phyloP scores from a whole-genome alignment of 2,329 filamentous ascomycete species.

The Juglanconis oblonga region DNA sequence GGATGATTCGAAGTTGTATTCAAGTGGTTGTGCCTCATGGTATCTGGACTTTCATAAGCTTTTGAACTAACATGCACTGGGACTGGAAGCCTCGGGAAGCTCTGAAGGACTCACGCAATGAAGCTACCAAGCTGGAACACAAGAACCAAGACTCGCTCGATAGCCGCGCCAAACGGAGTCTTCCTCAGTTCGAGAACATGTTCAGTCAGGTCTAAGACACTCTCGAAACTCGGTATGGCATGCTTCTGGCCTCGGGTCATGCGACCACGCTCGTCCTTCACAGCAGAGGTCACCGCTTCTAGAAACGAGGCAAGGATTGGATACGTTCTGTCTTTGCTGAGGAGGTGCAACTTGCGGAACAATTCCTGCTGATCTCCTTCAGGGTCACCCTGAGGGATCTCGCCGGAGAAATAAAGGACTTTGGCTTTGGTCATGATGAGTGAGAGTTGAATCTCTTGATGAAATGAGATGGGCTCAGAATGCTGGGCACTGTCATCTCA shows the following conservation, averaged over 20 bases:
- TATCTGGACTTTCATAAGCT: neutral
- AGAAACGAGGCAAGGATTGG: neutral
- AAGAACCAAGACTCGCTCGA: slow-evolving; percentile 9
- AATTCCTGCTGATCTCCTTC: slow-evolving; percentile 7
- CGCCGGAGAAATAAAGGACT: slow-evolving; percentile 11
- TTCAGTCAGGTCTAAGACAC: slow-evolving; percentile 10
- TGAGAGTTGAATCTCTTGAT: no score
- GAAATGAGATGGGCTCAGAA: no score
- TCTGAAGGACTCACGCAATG: slow-evolving; percentile 13
- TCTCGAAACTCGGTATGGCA: slow-evolving; percentile 6
- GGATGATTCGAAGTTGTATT: neutral
- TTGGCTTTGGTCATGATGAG: neutral
- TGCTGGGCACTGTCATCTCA: no score
- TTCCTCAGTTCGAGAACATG: slow-evolving; percentile 6
- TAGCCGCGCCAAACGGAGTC: slow-evolving; percentile 7
- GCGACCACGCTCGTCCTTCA: neutral
- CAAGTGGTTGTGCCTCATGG: neutral
- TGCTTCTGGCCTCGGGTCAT: neutral
- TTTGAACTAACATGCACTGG: no score
- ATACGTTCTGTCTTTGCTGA: neutral
- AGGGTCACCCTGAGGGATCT: slow-evolving; percentile 13
- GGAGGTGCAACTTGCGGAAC: neutral
- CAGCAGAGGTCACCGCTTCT: neutral
- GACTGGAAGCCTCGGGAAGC: no score
- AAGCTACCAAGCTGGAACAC: slow-evolving; percentile 12